Evolutionary conservation across 176 grass and related monocot genomes (phyloP).

Genomic region (Oryza coarctata): DNA sequence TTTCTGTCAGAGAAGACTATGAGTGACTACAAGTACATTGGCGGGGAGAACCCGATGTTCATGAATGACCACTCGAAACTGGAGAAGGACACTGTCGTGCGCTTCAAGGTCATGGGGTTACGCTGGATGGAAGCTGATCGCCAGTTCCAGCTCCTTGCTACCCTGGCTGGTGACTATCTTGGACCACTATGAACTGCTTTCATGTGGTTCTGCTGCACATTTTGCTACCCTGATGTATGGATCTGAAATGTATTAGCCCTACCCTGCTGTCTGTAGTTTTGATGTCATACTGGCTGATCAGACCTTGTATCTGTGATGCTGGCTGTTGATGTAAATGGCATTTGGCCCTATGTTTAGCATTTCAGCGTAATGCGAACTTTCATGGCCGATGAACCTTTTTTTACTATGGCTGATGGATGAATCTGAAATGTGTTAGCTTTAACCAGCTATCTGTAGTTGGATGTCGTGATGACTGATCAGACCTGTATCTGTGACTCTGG

Average conservation of each 20-base stretch:
- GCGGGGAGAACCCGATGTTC: conserved; percentile 78
- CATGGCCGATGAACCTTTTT: conserved; percentile 25
- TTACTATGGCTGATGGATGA: not conserved
- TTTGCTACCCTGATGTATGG: not conserved
- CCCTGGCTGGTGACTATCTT: conserved; percentile 83
- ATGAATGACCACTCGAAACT: conserved; percentile 73
- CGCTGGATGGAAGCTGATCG: conserved; percentile 88
- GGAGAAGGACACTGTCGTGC: conserved; percentile 63
- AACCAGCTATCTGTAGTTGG: conserved; percentile 6
- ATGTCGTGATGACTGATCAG: not conserved
- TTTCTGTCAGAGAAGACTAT: conserved; percentile 76
- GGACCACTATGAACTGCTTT: conserved; percentile 61
- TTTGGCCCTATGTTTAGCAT: not conserved
- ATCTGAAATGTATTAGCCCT: not conserved
- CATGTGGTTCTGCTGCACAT: conserved; percentile 8
- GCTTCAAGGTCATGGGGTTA: conserved; percentile 83
- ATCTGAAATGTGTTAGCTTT: not conserved
- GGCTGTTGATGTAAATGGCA: not conserved
- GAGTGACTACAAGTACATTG: conserved; percentile 74
- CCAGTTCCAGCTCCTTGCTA: conserved; percentile 79
- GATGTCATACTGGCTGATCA: not conserved
- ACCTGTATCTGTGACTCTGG: not conserved
- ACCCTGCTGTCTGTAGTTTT: conserved; percentile 10
- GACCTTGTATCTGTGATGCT: not conserved
- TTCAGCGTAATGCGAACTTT: not conserved